Conservation (phyloP, 495 filamentous ascomycete species). For the Penicillium bovifimosum region DNA sequence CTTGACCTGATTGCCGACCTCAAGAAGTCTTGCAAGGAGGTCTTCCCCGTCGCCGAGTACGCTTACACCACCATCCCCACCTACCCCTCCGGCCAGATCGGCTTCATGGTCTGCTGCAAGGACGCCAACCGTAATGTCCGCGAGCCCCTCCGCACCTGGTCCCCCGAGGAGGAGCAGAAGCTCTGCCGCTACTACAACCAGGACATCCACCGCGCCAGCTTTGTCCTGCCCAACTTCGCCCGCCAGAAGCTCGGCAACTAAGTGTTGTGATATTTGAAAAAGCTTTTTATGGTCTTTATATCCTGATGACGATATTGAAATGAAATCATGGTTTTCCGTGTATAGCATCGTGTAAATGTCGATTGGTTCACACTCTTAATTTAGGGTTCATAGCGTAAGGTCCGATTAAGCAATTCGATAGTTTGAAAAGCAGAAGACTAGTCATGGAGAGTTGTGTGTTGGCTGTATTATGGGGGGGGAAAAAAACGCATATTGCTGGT, state of each 20-base stretch:
- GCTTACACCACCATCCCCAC: slow-evolving; percentile 99
- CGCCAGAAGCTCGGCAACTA: slow-evolving; percentile 58
- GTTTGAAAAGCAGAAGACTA: too few species aligned
- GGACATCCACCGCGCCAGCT: slow-evolving; percentile 89
- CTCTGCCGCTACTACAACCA: slow-evolving; percentile 93
- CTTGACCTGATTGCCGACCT: slow-evolving; percentile 82
- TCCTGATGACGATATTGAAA: slow-evolving; percentile 12
- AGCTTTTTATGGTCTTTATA: slow-evolving; percentile 8
- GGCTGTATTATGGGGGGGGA: too few species aligned
- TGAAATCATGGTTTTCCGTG: slow-evolving; percentile 8
- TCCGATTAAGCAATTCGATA: not conserved
- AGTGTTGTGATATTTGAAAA: slow-evolving; percentile 13
- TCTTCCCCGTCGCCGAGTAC: slow-evolving; percentile 97
- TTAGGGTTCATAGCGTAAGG: not conserved
- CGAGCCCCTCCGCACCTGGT: slow-evolving; percentile 73
- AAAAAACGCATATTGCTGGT: too few species aligned
- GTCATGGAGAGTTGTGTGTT: too few species aligned
- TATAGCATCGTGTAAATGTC: not conserved
- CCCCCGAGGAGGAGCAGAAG: slow-evolving; percentile 82
- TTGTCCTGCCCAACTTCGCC: slow-evolving; percentile 89
- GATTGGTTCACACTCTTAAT: not conserved
- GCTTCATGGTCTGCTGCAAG: slow-evolving; percentile 99
- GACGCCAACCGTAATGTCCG: slow-evolving; percentile 76
- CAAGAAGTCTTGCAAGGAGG: slow-evolving; percentile 92
- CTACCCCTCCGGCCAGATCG: slow-evolving; percentile 98